Evolutionary conservation across 2,329 filamentous ascomycete genomes (phyloP), one percentile per base, ranked within the genome.

Genomic region (Karstenula rhodostoma): DNA sequence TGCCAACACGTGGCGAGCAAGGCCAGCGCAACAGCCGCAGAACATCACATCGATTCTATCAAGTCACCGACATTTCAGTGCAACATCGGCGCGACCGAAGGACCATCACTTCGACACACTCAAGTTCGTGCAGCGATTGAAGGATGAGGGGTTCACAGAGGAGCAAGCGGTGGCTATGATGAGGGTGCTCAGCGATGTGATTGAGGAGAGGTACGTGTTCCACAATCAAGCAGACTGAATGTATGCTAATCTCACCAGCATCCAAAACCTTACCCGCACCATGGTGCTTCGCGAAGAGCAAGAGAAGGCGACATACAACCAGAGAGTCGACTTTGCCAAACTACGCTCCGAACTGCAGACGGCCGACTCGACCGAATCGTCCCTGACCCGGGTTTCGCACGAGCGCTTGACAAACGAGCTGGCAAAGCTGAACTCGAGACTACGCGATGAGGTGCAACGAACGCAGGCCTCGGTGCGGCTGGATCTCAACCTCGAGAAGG

Each of bases 51-150:
- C 58, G 19, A 52, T 55, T 8, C n/a, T 65, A 9, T 59, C 56
- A 44, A 44, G 63, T 13, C 58, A 64, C 25, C 74, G 79, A 56
- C 56, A 66, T 57, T 94, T 97, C 76, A 90, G 93, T 77, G 86
- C 88, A 37, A 90, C 92, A 0, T 76, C 86, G 2, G 72, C 80
- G 40, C 85, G 82, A 53, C 76, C 78, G 55, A 87, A 91, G 66
- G 94, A 97, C 72, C 95, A 99, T 79, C 94, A 99, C 79, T 99
- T 99, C 76, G 95, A 99, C 79, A 99, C 95, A 0, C 86, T 99
- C 63, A 97, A 97, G 81, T 97, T 99, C 76, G 94, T 99, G 42
- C 92, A 97, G 80, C 86, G 92, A 55, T 83, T 99, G 43, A 89
- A 94, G 77, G 87, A 87, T 67, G 95, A 99, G 77, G 95, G 95